Percentiles rank a stretch among this genome's conserved stretches.
Conservation (phyloP, 305 asterid genomes). For the Solanum aculeatissimum region DNA sequence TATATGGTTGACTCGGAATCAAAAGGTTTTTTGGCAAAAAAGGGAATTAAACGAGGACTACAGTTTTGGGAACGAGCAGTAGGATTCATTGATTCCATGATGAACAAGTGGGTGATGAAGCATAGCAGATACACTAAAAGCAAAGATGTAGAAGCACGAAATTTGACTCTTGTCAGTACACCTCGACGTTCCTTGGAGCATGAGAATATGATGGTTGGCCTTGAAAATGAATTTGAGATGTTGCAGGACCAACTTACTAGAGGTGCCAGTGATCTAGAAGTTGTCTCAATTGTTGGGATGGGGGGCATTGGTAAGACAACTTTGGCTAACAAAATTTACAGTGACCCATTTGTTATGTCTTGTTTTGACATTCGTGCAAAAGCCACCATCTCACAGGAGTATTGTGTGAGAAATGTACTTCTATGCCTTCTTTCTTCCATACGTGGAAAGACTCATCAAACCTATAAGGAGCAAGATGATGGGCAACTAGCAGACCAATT, state of each 20-base stretch:
- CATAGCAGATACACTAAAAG: background rate
- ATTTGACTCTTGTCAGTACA: background rate
- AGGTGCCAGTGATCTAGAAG: background rate
- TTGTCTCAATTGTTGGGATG: background rate
- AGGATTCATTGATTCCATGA: background rate
- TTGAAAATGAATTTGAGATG: background rate
- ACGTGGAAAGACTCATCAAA: background rate
- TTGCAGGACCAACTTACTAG: background rate
- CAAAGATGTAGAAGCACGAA: background rate
- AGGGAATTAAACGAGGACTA: accelerated
- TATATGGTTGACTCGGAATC: accelerated
- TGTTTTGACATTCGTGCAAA: background rate
- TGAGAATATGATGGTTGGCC: background rate
- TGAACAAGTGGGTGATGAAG: background rate
- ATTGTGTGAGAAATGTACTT: background rate
- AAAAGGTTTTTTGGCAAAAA: background rate
- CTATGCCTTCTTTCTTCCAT: background rate
- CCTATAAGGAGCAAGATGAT: background rate
- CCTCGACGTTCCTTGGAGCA: background rate
- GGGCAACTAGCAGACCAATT: background rate
- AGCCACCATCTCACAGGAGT: background rate
- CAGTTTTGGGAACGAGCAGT: background rate
- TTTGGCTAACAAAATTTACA: background rate
- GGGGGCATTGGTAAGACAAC: slow-evolving; percentile 2
- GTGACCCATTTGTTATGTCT: background rate